phyloP scores from a whole-genome alignment of 2,329 filamentous ascomycete genomes.

The Geosmithia morbida region DNA sequence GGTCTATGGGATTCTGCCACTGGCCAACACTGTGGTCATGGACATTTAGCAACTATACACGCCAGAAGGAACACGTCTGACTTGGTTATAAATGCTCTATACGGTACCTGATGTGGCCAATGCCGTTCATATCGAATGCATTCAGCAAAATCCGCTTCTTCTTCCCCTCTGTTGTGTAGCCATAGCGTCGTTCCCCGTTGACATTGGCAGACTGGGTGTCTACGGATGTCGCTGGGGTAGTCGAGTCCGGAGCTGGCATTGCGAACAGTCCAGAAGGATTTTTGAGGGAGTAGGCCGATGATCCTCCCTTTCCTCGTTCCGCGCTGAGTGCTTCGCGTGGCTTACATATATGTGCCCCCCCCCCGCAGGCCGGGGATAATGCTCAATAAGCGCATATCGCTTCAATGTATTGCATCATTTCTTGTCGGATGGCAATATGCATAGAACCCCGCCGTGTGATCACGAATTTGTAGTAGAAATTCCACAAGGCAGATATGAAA shows the following conservation, averaged over 20 bases:
- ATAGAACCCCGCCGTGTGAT: neutral
- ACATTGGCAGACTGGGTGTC: neutral
- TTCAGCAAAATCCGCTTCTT: conserved; percentile 6
- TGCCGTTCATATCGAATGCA: conserved; percentile 8
- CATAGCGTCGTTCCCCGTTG: neutral
- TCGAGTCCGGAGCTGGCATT: neutral
- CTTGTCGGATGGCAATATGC: neutral
- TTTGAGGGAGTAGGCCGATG: neutral
- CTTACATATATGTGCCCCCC: neutral
- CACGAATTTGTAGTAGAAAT: neutral
- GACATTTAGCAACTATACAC: neutral
- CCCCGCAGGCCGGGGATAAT: neutral
- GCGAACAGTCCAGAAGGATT: neutral
- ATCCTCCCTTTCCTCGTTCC: neutral
- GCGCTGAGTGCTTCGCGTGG: neutral
- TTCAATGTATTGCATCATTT: neutral
- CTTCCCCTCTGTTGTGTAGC: neutral
- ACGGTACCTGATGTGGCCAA: conserved; percentile 1
- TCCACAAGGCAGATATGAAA: neutral
- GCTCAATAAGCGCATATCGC: neutral
- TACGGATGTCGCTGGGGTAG: neutral
- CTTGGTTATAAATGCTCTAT: conserved; percentile 2
- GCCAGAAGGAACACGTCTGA: neutral
- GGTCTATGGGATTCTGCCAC: conserved; percentile 43
- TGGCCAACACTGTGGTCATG: conserved; percentile 2